Evolutionary conservation across 257 asterid genomes (phyloP).

Genomic region (Mitragyna speciosa): DNA sequence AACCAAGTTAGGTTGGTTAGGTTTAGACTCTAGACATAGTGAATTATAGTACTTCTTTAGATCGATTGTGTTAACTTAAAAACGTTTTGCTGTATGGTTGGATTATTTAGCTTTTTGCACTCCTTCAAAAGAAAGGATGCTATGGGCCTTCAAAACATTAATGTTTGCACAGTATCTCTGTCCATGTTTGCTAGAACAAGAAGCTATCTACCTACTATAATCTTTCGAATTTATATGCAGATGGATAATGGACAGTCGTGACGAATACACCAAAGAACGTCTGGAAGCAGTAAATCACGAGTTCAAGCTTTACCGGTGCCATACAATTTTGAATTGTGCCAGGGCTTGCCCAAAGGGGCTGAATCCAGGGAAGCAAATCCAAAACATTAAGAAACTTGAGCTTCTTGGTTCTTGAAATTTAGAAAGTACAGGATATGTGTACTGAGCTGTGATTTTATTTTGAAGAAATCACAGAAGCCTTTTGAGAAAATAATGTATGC

Average conservation of each 20-base stretch:
- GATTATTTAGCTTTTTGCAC: background rate
- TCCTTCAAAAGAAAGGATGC: background rate
- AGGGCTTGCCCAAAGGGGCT: conserved; percentile 96
- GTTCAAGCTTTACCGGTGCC: conserved; percentile 90
- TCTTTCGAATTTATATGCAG: conserved; percentile 38
- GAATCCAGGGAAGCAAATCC: conserved; percentile 88
- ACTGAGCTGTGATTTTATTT: conserved; percentile 25
- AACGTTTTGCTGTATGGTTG: background rate
- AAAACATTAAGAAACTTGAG: conserved; percentile 87
- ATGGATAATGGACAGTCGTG: conserved; percentile 99
- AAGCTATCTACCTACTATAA: background rate
- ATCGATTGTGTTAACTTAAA: no score
- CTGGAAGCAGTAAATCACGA: conserved; percentile 80
- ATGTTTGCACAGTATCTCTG: background rate
- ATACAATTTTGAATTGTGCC: conserved; percentile 89
- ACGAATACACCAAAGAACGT: conserved; percentile 86
- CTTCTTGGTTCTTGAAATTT: conserved; percentile 32
- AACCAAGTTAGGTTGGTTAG: no score
- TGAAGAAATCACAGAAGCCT: conserved; percentile 23
- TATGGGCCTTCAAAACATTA: background rate
- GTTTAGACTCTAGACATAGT: no score
- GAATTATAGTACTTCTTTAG: no score
- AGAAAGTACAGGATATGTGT: background rate
- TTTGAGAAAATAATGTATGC: conserved; percentile 24
- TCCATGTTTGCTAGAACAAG: background rate